Conservation (phyloP, 345 rosid species). For the Theobroma cacao region DNA sequence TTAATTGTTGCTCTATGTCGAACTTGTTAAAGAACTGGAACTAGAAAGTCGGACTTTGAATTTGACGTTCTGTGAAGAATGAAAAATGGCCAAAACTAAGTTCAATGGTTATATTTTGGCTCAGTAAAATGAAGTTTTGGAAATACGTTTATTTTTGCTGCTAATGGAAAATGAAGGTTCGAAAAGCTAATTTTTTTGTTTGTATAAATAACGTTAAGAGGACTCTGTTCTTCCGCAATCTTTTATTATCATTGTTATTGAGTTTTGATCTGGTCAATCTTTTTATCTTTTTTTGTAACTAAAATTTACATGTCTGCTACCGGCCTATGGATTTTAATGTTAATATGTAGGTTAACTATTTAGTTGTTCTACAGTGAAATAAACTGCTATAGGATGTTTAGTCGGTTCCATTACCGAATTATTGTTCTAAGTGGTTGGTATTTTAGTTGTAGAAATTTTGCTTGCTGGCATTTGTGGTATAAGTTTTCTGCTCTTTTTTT, state of each 20-base stretch:
- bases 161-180: background rate
- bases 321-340: background rate
- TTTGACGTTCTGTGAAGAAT: background rate
- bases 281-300: background rate
- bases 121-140: background rate
- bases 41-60: background rate
- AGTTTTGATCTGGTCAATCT: background rate
- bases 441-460: background rate
- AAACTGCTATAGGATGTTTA: background rate
- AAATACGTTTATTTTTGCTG: background rate
- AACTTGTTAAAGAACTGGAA: background rate
- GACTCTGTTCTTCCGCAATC: background rate
- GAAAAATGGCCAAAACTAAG: background rate
- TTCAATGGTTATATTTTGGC: conserved; percentile 5
- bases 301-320: background rate
- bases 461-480: background rate
- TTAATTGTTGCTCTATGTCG: conserved; percentile 8
- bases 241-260: background rate
- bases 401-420: background rate
- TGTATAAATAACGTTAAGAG: background rate
- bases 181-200: background rate
- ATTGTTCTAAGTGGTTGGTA: background rate
- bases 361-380: background rate
- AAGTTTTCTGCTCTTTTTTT: background rate
- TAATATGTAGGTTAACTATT: background rate